Conservation (phyloP, 768 basidiomycete species). For the Tulasnella sp. region DNA sequence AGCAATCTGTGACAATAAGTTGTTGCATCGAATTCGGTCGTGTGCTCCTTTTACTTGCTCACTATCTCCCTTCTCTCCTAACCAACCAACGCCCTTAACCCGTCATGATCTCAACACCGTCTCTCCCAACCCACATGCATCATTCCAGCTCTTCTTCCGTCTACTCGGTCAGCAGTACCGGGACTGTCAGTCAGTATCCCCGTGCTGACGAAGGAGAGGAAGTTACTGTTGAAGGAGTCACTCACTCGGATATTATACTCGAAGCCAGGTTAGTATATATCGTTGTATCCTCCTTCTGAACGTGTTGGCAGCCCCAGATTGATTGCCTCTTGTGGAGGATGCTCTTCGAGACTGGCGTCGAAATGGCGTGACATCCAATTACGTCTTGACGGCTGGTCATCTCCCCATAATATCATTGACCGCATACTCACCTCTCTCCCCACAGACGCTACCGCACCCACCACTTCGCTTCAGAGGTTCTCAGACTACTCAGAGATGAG, state of each 20-base stretch:
- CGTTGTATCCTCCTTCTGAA: background rate
- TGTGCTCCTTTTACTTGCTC: constrained; percentile 1
- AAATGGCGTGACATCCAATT: too few relatives aligned
- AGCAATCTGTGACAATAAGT: too few relatives aligned
- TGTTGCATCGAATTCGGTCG: background rate
- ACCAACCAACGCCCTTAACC: too few relatives aligned
- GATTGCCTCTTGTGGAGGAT: too few relatives aligned
- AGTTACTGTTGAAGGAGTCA: constrained; percentile 46
- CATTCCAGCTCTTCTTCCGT: constrained; percentile 3
- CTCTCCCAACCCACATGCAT: background rate
- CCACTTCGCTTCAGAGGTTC: constrained; percentile 42
- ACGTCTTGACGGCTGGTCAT: too few relatives aligned
- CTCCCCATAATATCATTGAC: background rate
- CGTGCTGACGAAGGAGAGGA: constrained; percentile 25
- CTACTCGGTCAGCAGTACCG: constrained; percentile 1
- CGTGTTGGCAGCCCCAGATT: too few relatives aligned
- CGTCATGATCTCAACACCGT: background rate
- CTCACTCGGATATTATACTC: constrained; percentile 42
- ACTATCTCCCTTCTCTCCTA: background rate
- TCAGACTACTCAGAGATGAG: constrained; percentile 40
- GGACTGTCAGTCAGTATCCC: constrained; percentile 8
- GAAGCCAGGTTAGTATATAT: constrained; percentile 66
- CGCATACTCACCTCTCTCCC: background rate
- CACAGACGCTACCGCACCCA: constrained; percentile 52
- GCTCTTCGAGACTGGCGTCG: too few relatives aligned